phyloP scores from a whole-genome alignment of 1,284 basidiomycete species.

The Mycosarcoma maydis region DNA sequence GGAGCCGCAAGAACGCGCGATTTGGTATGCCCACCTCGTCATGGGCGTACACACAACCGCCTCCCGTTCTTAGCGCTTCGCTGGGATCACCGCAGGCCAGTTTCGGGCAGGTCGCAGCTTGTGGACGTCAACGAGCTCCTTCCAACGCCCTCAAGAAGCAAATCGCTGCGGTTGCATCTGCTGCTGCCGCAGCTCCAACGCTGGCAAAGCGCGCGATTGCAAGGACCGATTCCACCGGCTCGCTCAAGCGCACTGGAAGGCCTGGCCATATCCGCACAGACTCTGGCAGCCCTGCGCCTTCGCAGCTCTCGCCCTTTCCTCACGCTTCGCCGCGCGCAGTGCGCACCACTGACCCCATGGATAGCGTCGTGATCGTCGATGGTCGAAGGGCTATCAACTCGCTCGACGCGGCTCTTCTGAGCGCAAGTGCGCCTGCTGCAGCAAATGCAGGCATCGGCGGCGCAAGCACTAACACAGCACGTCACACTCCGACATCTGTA shows the following conservation, averaged over 20 bases:
- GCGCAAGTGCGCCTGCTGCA: slow-evolving; percentile 53
- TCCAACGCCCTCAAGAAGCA: slow-evolving; percentile 26
- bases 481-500: slow-evolving; percentile 6
- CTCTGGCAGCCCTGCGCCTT: slow-evolving; percentile 61
- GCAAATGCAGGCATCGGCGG: slow-evolving; percentile 3
- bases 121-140: slow-evolving; percentile 17
- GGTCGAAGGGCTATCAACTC: slow-evolving; percentile 33
- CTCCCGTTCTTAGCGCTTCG: slow-evolving; percentile 40
- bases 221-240: slow-evolving; percentile 42
- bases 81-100: slow-evolving; percentile 32
- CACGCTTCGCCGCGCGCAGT: slow-evolving; percentile 51
- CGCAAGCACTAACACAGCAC: neutral
- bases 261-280: slow-evolving; percentile 33
- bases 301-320: slow-evolving; percentile 62
- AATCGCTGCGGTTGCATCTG: slow-evolving; percentile 8
- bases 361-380: slow-evolving; percentile 32
- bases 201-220: slow-evolving; percentile 56
- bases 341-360: slow-evolving; percentile 36
- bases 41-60: slow-evolving; percentile 38
- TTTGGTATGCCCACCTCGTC: slow-evolving; percentile 38
- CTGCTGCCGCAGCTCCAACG: slow-evolving; percentile 33
- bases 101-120: slow-evolving; percentile 8
- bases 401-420: slow-evolving; percentile 54
- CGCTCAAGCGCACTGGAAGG: slow-evolving; percentile 30
- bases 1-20: slow-evolving; percentile 78